phyloP scores from a whole-genome alignment of 176 grass and related monocot genomes.

The Zea mays region Zm-B73-REFERENCE-NAM-5.0 NC_050100.1:192800001-192800500 shows the following conservation, averaged over 20 bases:
- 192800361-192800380: not conserved
- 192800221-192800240: not conserved
- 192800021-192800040: conserved; percentile 4
- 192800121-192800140: not conserved
- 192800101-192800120: not conserved
- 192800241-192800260: not conserved
- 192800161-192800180: conserved; percentile 26
- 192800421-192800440: not conserved
- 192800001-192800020: conserved; percentile 28
- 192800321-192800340: not conserved
- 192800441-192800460: not conserved
- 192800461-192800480: not conserved
- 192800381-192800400: not conserved
- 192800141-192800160: conserved; percentile 21
- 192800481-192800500: not conserved
- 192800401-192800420: not conserved
- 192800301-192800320: conserved; percentile 7
- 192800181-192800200: conserved; percentile 39
- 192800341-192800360: not conserved
- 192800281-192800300: conserved; percentile 27
- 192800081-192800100: not conserved
- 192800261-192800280: not conserved
- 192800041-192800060: not conserved
- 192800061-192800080: not conserved
- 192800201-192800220: conserved; percentile 24